Evolutionary conservation across 192 early-diverging fungal genomes (phyloP), one percentile per base, ranked within the genome.

Genomic region (Backusella morwellensis): DNA sequence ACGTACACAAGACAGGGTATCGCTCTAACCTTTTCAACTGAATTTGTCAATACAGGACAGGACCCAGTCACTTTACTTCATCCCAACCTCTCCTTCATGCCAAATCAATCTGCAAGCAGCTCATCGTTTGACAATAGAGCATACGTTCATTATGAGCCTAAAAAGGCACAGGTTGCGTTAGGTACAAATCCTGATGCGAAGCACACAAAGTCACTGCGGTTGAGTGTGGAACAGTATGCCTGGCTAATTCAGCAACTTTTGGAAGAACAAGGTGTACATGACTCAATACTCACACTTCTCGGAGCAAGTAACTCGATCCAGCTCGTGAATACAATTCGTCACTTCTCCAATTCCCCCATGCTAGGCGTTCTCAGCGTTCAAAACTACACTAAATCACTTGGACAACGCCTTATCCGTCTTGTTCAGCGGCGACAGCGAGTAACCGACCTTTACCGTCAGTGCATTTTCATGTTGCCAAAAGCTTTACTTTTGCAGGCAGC

Each of bases 161-260:
- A 52, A 21, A n/a, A 47, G n/a, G 67, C 66, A 29, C 69, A 70
- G 34, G 73, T 79, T 12, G 73, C 66, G 21, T 15, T 79, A 32
- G 73, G 78, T 32, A 52, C 72, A 35, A 63, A 74, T 38, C 69
- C 76, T 19, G 69, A 72, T 44, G n/a, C 75, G 41, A 76, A 69
- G 38, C 32, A 73, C n/a, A 54, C 72, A 12, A 68, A 79, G 14
- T 56, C 38, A 35, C 40, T 79, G 35, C 68, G 72, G 73, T 26
- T 79, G 67, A 63, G 73, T 38, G 50, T 75, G 21, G 78, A 79
- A 42, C 73, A 70, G 21, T 79, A 75, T 23, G 56, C 70, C 21
- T 79, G 78, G 78, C 35, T 79, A 9, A 74, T 79, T 40, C 52
- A 68, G 34, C 78, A 79, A 56, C 68, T 74, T 21, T 44, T 75